phyloP scores from a whole-genome alignment of 2,329 filamentous ascomycete genomes.

The Rosellinia necatrix region DNA sequence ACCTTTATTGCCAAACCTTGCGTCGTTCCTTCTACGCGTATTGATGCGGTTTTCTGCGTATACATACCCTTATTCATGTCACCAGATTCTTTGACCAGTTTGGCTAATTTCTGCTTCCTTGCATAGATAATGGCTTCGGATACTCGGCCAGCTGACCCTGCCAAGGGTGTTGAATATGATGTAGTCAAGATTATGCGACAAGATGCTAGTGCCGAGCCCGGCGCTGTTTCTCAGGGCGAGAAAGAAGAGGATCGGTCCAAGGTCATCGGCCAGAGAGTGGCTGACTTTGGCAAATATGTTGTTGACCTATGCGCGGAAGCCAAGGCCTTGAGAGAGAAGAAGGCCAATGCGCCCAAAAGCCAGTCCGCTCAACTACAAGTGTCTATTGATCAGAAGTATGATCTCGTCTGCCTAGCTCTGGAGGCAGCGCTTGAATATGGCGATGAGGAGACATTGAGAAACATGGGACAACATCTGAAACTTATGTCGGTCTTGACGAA shows the following conservation, averaged over 20 bases:
- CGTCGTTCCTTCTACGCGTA: not conserved
- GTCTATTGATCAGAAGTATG: conserved; percentile 50
- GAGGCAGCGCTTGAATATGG: conserved; percentile 60
- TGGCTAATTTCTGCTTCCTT: conserved; percentile 3
- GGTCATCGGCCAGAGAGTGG: conserved; percentile 43
- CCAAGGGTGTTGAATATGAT: conserved; percentile 36
- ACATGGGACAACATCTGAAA: conserved; percentile 62
- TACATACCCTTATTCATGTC: not conserved
- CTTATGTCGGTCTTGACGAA: conserved; percentile 60
- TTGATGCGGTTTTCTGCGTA: not conserved
- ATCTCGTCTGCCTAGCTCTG: conserved; percentile 55
- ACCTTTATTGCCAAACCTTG: not conserved
- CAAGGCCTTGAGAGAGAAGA: conserved; percentile 38
- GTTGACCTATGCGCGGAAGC: conserved; percentile 20
- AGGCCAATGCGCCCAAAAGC: conserved; percentile 37
- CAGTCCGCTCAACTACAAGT: conserved; percentile 41
- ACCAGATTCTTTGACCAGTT: not conserved
- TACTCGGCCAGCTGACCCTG: conserved; percentile 31
- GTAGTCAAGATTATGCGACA: conserved; percentile 37
- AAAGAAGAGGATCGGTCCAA: conserved; percentile 39
- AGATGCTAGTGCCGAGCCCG: conserved; percentile 25
- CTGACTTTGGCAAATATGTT: conserved; percentile 56
- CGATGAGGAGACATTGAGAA: conserved; percentile 60
- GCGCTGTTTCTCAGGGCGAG: conserved; percentile 28
- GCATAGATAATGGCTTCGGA: conserved; percentile 29